Base-by-base conservation (phyloP, 1,284 basidiomycete genomes). In the Pholiota adiposa region DNA sequence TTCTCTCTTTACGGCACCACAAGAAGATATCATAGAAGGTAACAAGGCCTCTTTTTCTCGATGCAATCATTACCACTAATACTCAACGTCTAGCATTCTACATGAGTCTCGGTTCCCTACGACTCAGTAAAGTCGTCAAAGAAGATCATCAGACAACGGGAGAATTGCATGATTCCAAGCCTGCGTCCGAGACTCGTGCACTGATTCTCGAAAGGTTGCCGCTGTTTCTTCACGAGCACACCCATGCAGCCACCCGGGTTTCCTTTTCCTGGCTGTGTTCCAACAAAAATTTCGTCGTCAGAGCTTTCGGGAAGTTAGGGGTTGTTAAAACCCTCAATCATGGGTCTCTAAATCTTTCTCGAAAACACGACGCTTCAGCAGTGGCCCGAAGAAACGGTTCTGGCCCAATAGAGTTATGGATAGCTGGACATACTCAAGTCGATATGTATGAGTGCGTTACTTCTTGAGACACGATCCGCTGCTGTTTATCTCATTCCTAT, bases 191-290 rank as follows among this genome's bases (percentile, higher is more conserved):
- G 11, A 81, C 81, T 8, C 83, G 85, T 6, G 67, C 77, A 1
- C 79, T 94, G 33, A 86, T 97, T 1, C 76, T 97, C n/a, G 93
- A 98, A 74, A 83, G 97, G 25, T 79, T 97, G 12, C 94, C 95
- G 0, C 79, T 99, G 33, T 98, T 98, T 78, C 79, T 98, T 7
- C 92, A 97, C 56, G 96, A 97, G 68, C 90, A 94, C 60, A 88
- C 86, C 0, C 88, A 93, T 69, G 80, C 87, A 2, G 82, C 83
- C 33, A 88, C 90, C 1, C 83, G 85, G 27, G 81, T 92, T 31
- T 84, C 90, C 5, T 84, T 86, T 52, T 86, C 85, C 16, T 94
- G 91, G 90, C 77, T 98, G 41, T 87, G 85, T 51, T 79, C 84
- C 18, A 81, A 83, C 7, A 80, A 78, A 48, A 92, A 92, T 71